Evolutionary conservation across 1,284 basidiomycete species (phyloP).

Genomic region (Lignosus rhinocerotis): DNA sequence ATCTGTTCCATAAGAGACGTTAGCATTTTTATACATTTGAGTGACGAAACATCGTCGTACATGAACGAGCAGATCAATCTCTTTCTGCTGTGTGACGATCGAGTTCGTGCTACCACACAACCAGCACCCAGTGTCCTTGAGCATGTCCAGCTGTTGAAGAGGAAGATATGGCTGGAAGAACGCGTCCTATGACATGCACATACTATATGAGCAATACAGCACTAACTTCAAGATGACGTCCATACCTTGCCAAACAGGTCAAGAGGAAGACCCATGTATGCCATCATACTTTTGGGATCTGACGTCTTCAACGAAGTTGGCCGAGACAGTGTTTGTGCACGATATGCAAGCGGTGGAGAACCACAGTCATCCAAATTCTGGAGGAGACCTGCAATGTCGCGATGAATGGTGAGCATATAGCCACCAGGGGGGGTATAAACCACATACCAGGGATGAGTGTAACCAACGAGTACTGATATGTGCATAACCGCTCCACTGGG

Average conservation of each 20-base stretch:
- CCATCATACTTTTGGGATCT: slow-evolving; percentile 88
- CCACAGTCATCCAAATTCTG: slow-evolving; percentile 91
- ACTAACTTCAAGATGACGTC: neutral
- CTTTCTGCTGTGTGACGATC: slow-evolving; percentile 92
- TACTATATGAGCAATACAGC: neutral
- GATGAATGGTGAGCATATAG: slow-evolving; percentile 1
- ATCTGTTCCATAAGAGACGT: slow-evolving; percentile 48
- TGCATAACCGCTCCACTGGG: slow-evolving; percentile 95
- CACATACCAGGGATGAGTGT: slow-evolving; percentile 75
- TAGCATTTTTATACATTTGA: neutral
- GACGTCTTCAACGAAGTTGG: slow-evolving; percentile 87
- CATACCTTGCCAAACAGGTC: slow-evolving; percentile 81
- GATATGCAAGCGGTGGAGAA: slow-evolving; percentile 79
- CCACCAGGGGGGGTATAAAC: neutral
- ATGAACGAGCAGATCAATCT: slow-evolving; percentile 91
- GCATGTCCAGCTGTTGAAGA: slow-evolving; percentile 91
- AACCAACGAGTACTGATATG: slow-evolving; percentile 94
- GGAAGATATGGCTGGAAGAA: slow-evolving; percentile 99
- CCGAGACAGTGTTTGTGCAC: slow-evolving; percentile 65
- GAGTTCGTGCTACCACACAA: slow-evolving; percentile 94
- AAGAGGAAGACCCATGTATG: slow-evolving; percentile 89
- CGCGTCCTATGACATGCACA: slow-evolving; percentile 58
- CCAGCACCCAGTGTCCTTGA: slow-evolving; percentile 81
- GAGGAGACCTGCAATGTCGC: slow-evolving; percentile 59
- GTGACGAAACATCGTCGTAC: slow-evolving; percentile 42